These are phyloP conservation scores for Hysterangium stoloniferum DNA, from an alignment of 768 basidiomycete species.

Conservation along the genomic window DNA sequence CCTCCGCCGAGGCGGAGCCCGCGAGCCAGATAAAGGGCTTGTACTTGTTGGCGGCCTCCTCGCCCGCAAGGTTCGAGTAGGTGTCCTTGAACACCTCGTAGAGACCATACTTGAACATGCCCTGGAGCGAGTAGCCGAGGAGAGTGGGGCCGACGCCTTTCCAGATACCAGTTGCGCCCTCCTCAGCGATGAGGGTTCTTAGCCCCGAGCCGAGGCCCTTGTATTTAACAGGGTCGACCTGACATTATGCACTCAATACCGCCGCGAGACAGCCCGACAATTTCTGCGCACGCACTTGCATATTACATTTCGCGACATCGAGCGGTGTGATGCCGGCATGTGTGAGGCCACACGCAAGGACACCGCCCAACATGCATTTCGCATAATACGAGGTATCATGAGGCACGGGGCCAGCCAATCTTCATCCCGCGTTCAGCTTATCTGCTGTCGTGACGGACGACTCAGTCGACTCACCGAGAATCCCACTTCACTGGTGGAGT, in stretches of 20 bases:
- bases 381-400: slow-evolving; percentile 71
- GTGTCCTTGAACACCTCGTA: slow-evolving; percentile 94
- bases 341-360: slow-evolving; percentile 79
- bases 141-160: slow-evolving; percentile 93
- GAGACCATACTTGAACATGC: slow-evolving; percentile 98
- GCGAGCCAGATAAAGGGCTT: slow-evolving; percentile 90
- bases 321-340: slow-evolving; percentile 84
- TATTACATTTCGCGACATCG: slow-evolving; percentile 87
- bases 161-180: slow-evolving; percentile 82
- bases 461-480: slow-evolving; percentile 42
- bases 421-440: slow-evolving; percentile 19
- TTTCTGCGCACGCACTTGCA: slow-evolving; percentile 52
- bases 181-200: slow-evolving; percentile 62
- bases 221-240: slow-evolving; percentile 77
- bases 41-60: slow-evolving; percentile 72
- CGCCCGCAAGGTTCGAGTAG: slow-evolving; percentile 85
- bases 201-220: slow-evolving; percentile 56
- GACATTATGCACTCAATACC: not conserved
- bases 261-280: not conserved
- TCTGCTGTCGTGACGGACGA: not conserved
- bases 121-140: slow-evolving; percentile 91
- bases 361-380: slow-evolving; percentile 85
- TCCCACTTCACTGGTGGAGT: slow-evolving; percentile 60
- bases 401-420: slow-evolving; percentile 63
- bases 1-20: slow-evolving; percentile 89